Base-by-base conservation (phyloP, 768 basidiomycete species). In the Mycena alexandri region DNA sequence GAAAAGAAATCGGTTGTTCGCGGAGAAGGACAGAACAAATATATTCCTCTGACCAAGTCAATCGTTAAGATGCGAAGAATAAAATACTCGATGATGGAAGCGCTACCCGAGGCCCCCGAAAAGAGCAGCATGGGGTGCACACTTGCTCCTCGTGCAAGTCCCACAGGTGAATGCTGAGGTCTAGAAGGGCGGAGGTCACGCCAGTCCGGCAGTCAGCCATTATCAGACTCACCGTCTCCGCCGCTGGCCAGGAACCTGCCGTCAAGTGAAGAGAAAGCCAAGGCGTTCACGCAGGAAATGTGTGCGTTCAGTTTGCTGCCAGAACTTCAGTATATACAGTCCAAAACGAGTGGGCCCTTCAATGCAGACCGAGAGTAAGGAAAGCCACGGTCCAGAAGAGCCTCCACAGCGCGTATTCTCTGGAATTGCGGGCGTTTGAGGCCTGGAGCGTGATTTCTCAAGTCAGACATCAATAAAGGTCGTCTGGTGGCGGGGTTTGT, bases 21-120 rank as follows among this genome's bases (percentile, higher is more conserved):
- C 84, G 8, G 92, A 93, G 79, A 94, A 93, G 52, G 86, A 86
- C 34, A 94, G 79, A 19, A 86, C 84, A 75, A 94, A 88, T 41
- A 93, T 85, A 70, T 93, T 93, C 46, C 83, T 84, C 93, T 94
- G 69, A 29, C 29, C 29, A 29, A 3, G 29, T 13, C 22, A 12
- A 11, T 25, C 33, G 33, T 50, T 47, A 73, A 73, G 25, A 68
- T 54, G 24, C 3, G 63, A 44, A 12, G 14, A 19, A 55, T 8
- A 19, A n/a, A 2, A 2, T 25, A 3, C 1, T 34, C 8, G 38
- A 41, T 2, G 33, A 9, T 9, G n/a, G 52, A 34, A 43, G 8
- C 64, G 69, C 58, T 76, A 87, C 87, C 63, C 72, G 76, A 8
- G 87, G 88, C 0, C 89, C 89, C 25, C 72, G 70, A 57, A 87